Evolutionary conservation across 163 green algal genomes (phyloP).

Genomic region (Chlorella variabilis): DNA sequence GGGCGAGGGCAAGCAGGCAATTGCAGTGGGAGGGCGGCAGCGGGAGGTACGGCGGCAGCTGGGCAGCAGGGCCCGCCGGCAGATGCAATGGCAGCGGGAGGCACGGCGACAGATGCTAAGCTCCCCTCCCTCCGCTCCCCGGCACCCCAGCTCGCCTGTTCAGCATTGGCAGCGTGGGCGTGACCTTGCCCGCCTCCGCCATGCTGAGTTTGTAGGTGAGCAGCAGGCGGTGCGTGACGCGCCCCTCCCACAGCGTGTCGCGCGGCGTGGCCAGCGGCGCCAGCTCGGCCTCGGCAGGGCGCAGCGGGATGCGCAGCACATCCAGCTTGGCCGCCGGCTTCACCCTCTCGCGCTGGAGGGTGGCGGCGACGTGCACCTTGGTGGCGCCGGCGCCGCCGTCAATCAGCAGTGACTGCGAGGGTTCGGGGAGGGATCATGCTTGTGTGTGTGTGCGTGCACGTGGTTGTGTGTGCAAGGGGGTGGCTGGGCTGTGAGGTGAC

Average conservation of each 20-base stretch:
- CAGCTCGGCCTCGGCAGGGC: slow-evolving; percentile 68
- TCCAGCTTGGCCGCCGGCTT: slow-evolving; percentile 40
- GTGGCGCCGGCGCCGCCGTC: slow-evolving; percentile 51
- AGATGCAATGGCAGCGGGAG: background rate
- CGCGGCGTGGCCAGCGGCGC: slow-evolving; percentile 62
- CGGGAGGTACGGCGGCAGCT: no score
- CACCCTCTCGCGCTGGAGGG: slow-evolving; percentile 39
- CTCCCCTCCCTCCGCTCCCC: no score
- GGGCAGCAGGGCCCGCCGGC: no score
- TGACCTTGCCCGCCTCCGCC: slow-evolving; percentile 80
- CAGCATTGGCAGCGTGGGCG: slow-evolving; percentile 61
- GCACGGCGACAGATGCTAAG: no score
- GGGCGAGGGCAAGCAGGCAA: background rate
- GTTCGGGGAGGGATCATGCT: background rate
- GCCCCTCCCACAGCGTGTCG: slow-evolving; percentile 75
- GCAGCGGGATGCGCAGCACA: slow-evolving; percentile 46
- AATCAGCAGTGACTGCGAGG: slow-evolving; percentile 36
- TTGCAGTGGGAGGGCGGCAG: no score
- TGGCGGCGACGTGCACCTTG: slow-evolving; percentile 53
- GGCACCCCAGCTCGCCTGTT: background rate
- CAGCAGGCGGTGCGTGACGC: slow-evolving; percentile 76
- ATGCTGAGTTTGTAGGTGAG: slow-evolving; percentile 82
- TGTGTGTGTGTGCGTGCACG: background rate
- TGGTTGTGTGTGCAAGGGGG: background rate
- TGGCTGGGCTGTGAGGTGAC: background rate